Evolutionary conservation across 2,329 filamentous ascomycete species (phyloP).

Genomic region (Aspergillus sp.): DNA sequence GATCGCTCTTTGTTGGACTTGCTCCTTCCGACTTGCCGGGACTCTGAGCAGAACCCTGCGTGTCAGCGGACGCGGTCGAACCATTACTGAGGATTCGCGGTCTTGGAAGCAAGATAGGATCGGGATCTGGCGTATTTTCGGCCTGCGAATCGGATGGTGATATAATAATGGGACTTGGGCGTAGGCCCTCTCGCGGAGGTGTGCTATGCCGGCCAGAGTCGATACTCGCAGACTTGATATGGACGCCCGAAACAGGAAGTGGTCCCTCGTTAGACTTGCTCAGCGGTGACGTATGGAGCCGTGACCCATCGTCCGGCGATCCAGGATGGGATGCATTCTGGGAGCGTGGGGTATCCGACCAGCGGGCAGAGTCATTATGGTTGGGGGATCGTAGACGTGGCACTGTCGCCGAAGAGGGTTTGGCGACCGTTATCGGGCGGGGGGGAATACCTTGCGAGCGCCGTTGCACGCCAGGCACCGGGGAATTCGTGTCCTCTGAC

Average conservation of each 20-base stretch:
- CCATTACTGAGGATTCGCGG: conserved; percentile 27
- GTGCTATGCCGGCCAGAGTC: conserved; percentile 16
- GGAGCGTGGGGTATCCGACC: conserved; percentile 12
- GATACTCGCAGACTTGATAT: conserved; percentile 27
- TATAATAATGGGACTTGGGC: conserved; percentile 22
- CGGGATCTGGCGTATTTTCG: conserved; percentile 17
- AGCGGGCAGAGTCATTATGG: conserved; percentile 16
- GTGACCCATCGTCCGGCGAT: conserved; percentile 9
- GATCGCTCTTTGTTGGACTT: conserved; percentile 56
- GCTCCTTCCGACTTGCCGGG: conserved; percentile 34
- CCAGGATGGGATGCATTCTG: no score
- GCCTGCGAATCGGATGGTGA: conserved; percentile 15
- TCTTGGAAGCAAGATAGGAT: conserved; percentile 14
- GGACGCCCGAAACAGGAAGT: conserved; percentile 11
- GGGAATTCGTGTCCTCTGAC: conserved; percentile 12
- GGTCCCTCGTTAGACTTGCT: conserved; percentile 11
- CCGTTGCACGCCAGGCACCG: conserved; percentile 12
- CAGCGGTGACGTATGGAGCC: conserved; percentile 13
- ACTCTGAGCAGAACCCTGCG: conserved; percentile 45
- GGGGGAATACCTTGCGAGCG: conserved; percentile 24
- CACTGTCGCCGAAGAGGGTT: conserved; percentile 15
- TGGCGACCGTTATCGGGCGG: conserved; percentile 14
- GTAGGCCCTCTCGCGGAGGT: conserved; percentile 14
- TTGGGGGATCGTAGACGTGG: conserved; percentile 23
- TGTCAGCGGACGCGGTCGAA: conserved; percentile 26